Evolutionary conservation across 2,329 filamentous ascomycete species (phyloP).

Genomic region (Delphinella strobiligena): DNA sequence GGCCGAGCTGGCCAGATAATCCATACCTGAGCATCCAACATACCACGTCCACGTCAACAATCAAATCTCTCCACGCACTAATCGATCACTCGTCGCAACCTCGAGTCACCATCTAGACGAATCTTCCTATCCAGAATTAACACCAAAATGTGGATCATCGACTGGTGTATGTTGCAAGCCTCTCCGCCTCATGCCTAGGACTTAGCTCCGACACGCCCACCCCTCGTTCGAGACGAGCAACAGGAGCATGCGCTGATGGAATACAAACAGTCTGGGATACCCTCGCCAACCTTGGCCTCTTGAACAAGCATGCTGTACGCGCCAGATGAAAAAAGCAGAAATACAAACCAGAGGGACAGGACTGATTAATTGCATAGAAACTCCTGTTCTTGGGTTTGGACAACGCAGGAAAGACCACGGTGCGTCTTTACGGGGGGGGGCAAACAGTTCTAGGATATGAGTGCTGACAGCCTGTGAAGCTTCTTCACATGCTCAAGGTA

Average conservation of each 20-base stretch:
- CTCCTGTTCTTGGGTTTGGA: conserved; percentile 86
- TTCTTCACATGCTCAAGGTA: conserved; percentile 93
- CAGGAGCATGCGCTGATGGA: conserved; percentile 7
- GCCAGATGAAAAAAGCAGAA: no score
- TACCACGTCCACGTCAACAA: not conserved
- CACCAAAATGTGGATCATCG: conserved; percentile 71
- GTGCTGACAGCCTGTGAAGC: conserved; percentile 16
- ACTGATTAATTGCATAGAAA: conserved; percentile 37
- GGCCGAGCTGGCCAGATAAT: no score
- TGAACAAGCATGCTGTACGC: conserved; percentile 72
- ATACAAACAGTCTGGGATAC: conserved; percentile 64
- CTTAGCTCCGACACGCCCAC: conserved; percentile 9
- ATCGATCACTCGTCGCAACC: not conserved
- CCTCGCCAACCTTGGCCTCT: conserved; percentile 71
- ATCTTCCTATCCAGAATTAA: not conserved
- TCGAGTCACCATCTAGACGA: not conserved
- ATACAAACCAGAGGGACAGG: no score
- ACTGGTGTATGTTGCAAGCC: conserved; percentile 63
- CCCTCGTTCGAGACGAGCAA: conserved; percentile 6
- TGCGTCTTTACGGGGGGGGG: conserved; percentile 16
- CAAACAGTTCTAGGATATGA: conserved; percentile 6
- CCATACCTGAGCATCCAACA: not conserved
- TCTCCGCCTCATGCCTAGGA: no score
- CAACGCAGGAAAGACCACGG: conserved; percentile 86
- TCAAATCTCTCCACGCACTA: not conserved